Conservation (phyloP, 2,329 filamentous ascomycete genomes). For the Diplodia intermedia region DNA sequence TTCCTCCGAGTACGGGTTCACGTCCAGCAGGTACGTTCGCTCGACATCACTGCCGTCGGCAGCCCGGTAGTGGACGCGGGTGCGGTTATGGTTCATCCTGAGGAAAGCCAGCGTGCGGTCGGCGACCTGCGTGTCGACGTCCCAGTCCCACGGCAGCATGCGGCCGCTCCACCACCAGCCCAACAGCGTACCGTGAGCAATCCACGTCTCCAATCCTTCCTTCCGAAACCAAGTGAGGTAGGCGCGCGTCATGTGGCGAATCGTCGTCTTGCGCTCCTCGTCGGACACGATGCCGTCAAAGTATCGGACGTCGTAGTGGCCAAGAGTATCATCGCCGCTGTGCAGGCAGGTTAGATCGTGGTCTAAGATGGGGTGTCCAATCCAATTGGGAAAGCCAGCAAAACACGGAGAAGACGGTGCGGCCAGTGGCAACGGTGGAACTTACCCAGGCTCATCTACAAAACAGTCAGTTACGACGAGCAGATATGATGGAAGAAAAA, state of each 20-base stretch:
- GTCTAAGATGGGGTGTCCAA: not conserved
- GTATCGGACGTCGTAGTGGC: conserved; percentile 77
- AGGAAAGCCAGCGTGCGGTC: conserved; percentile 70
- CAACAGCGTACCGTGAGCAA: conserved; percentile 82
- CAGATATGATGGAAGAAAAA: not conserved
- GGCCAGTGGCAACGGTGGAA: not conserved
- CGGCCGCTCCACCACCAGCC: conserved; percentile 89
- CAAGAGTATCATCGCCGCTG: conserved; percentile 59
- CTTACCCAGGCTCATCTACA: conserved; percentile 32
- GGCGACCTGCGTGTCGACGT: conserved; percentile 81
- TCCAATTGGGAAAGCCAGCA: not conserved
- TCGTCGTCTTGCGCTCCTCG: conserved; percentile 68
- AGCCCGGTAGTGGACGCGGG: conserved; percentile 57
- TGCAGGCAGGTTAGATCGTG: not conserved
- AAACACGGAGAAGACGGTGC: not conserved
- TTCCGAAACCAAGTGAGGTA: conserved; percentile 73
- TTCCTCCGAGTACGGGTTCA: conserved; percentile 74
- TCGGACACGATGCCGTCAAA: conserved; percentile 70
- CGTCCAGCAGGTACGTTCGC: conserved; percentile 72
- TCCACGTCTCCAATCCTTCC: conserved; percentile 78
- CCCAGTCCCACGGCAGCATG: conserved; percentile 84
- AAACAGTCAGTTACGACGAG: not conserved
- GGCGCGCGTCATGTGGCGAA: conserved; percentile 73
- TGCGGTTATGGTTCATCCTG: conserved; percentile 71
- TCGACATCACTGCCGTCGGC: conserved; percentile 46